Evolutionary conservation across 2,329 filamentous ascomycete genomes (phyloP).

Genomic region (Fusarium phyllophilum): DNA sequence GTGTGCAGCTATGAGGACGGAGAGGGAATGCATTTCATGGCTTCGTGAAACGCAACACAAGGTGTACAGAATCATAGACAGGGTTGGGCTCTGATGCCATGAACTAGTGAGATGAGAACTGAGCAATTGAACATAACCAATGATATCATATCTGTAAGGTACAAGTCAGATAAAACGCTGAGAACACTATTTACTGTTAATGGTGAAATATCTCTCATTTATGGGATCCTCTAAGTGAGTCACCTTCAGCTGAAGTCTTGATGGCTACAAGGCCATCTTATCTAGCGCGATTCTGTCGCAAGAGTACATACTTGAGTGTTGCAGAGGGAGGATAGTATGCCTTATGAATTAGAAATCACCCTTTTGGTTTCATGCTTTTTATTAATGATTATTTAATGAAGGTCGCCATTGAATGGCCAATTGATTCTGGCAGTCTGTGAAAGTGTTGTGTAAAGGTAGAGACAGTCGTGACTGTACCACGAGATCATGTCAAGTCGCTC

Average conservation of each 20-base stretch:
- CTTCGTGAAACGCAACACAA: background rate
- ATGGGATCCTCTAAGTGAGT: background rate
- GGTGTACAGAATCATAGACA: background rate
- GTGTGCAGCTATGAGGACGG: too few species aligned
- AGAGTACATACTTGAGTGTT: background rate
- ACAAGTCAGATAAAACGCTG: too few species aligned
- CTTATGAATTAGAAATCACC: background rate
- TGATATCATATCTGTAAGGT: background rate
- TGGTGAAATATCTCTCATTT: background rate
- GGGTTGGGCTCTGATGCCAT: background rate
- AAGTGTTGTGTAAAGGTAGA: background rate
- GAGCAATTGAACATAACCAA: background rate
- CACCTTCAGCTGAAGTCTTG: background rate
- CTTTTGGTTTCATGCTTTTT: background rate
- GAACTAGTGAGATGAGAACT: background rate
- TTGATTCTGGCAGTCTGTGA: background rate
- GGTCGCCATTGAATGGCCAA: background rate
- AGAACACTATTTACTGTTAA: background rate
- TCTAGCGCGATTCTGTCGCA: too few species aligned
- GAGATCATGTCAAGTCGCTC: background rate
- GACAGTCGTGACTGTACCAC: background rate
- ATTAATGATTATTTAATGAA: background rate
- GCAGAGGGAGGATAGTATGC: background rate
- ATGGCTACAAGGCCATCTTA: background rate
- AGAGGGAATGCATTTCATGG: background rate